phyloP scores from a whole-genome alignment of 2,329 filamentous ascomycete species.

The Aspergillus cejpii region DNA sequence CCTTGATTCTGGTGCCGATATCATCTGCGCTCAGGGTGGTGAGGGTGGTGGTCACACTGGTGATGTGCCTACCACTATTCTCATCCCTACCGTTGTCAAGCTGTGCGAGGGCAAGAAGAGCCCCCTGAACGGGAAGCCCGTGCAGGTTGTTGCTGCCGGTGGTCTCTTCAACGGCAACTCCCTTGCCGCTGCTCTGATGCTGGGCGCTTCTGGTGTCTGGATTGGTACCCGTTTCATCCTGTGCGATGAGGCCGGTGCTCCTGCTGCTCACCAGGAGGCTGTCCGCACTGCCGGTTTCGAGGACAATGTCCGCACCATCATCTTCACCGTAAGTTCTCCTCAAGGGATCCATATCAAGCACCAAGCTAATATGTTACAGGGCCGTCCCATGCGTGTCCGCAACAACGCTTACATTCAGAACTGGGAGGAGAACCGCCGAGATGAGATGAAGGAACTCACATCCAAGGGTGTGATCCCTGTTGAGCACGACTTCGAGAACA shows the following conservation, averaged over 20 bases:
- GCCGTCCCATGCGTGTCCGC: slow-evolving; percentile 85
- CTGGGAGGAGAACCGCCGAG: slow-evolving; percentile 87
- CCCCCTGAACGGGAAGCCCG: slow-evolving; percentile 75
- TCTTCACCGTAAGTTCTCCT: slow-evolving; percentile 64
- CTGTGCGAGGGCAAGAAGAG: slow-evolving; percentile 74
- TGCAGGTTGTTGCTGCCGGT: slow-evolving; percentile 88
- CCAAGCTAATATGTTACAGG: slow-evolving; percentile 38
- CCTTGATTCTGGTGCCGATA: slow-evolving; percentile 81
- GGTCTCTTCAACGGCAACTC: slow-evolving; percentile 91
- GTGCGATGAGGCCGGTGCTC: slow-evolving; percentile 86
- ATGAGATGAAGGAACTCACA: slow-evolving; percentile 89
- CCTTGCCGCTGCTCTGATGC: slow-evolving; percentile 82
- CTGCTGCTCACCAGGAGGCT: slow-evolving; percentile 89
- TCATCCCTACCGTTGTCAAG: slow-evolving; percentile 87
- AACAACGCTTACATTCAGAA: slow-evolving; percentile 89
- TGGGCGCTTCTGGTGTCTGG: slow-evolving; percentile 90
- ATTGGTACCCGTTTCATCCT: slow-evolving; percentile 95
- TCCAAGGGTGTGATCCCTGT: slow-evolving; percentile 85
- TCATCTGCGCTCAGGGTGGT: slow-evolving; percentile 97
- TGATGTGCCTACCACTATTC: slow-evolving; percentile 81
- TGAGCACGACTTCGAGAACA: slow-evolving; percentile 84
- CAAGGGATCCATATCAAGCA: neutral
- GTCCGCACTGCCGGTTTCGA: slow-evolving; percentile 87
- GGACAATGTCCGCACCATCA: slow-evolving; percentile 94
- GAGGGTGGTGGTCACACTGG: slow-evolving; percentile 97